A percentile compares a stretch with the other conserved stretches of the same genome.
phyloP scores from a whole-genome alignment of 306 rosid species.

The Begonia fuchsioides region DNA sequence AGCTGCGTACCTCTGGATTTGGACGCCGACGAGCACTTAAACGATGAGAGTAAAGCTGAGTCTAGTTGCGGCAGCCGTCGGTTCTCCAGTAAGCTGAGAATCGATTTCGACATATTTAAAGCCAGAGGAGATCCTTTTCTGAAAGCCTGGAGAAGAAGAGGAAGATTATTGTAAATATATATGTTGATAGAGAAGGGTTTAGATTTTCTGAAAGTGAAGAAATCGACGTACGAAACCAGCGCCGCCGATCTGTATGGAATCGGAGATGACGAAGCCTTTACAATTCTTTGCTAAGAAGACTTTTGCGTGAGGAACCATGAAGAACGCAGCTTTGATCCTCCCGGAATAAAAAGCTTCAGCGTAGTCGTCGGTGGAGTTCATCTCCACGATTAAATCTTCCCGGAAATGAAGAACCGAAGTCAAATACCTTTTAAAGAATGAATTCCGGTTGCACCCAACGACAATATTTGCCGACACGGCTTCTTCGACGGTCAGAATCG shows the following conservation, averaged over 20 bases:
- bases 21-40: neutral
- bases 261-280: slow-evolving; percentile 22
- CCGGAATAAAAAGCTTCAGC: slow-evolving; percentile 30
- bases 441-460: slow-evolving; percentile 42
- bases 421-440: slow-evolving; percentile 28
- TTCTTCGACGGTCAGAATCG: slow-evolving; percentile 27
- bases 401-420: slow-evolving; percentile 12
- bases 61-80: slow-evolving; percentile 3
- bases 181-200: slow-evolving; percentile 6
- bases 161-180: too few species aligned
- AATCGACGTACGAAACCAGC: slow-evolving; percentile 50
- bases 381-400: slow-evolving; percentile 11
- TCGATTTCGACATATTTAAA: neutral
- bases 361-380: slow-evolving; percentile 24
- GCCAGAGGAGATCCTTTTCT: neutral
- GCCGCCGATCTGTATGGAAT: slow-evolving; percentile 33
- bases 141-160: slow-evolving; percentile 4
- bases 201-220: too few species aligned
- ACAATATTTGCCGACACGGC: slow-evolving; percentile 20
- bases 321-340: slow-evolving; percentile 46
- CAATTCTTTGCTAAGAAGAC: slow-evolving; percentile 49
- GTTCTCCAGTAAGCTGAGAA: slow-evolving; percentile 1
- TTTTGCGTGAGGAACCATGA: slow-evolving; percentile 39
- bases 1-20: too few species aligned
- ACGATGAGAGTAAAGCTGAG: neutral